phyloP scores from a whole-genome alignment of 1,139 yeast genomes.

The Candida frijolesensis region DNA sequence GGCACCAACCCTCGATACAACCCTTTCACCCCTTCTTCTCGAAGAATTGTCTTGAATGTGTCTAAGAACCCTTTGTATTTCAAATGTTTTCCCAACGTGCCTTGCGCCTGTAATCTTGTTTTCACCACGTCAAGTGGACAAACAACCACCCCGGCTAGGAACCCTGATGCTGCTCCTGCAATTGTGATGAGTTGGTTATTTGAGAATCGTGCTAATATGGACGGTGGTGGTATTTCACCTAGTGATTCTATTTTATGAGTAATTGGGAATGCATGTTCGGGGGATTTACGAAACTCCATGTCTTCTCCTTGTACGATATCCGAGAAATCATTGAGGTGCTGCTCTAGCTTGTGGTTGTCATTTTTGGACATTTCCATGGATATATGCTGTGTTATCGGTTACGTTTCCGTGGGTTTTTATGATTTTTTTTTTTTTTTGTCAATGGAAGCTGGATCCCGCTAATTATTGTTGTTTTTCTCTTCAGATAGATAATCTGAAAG shows the following conservation, averaged over 20 bases:
- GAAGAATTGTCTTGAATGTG: slow-evolving; percentile 64
- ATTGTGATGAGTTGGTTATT: slow-evolving; percentile 42
- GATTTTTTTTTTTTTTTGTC: not conserved
- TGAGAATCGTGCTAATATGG: slow-evolving; percentile 25
- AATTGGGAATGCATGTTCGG: slow-evolving; percentile 23
- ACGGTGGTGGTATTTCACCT: slow-evolving; percentile 27
- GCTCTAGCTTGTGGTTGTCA: slow-evolving; percentile 2
- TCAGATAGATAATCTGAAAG: slow-evolving; percentile 3
- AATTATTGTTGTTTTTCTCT: not conserved
- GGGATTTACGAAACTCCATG: slow-evolving; percentile 34
- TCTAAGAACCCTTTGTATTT: slow-evolving; percentile 59
- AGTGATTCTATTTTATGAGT: slow-evolving; percentile 24
- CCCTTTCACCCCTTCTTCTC: slow-evolving; percentile 82
- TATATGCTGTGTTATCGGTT: not conserved
- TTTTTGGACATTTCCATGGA: not conserved
- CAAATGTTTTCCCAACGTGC: slow-evolving; percentile 18
- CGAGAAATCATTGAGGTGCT: slow-evolving; percentile 26
- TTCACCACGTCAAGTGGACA: slow-evolving; percentile 52
- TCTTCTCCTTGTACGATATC: slow-evolving; percentile 45
- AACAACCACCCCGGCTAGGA: slow-evolving; percentile 48
- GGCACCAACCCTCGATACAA: slow-evolving; percentile 91
- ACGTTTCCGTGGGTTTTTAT: not conserved
- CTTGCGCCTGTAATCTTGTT: slow-evolving; percentile 50
- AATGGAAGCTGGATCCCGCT: slow-evolving; percentile 1
- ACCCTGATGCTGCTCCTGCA: slow-evolving; percentile 50